A percentile compares a stretch with the other conserved stretches of the same genome.
phyloP scores from a whole-genome alignment of 2,329 filamentous ascomycete species.

The Aspergillus ibericus region DNA sequence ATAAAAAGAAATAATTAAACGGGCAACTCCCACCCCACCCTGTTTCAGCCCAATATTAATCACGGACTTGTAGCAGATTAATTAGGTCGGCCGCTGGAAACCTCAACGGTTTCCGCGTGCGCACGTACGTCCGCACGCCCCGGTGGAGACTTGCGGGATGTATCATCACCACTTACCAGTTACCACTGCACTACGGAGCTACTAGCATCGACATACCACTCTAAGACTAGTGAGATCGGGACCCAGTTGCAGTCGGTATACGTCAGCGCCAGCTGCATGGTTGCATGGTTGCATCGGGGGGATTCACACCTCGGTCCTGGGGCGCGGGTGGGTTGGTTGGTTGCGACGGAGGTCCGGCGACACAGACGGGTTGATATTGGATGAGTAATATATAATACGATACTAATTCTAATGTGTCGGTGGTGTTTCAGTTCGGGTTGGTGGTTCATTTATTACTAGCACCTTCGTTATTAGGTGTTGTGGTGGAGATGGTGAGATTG shows the following conservation, averaged over 20 bases:
- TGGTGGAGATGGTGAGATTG: background rate
- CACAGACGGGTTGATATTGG: no score
- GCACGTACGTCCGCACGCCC: background rate
- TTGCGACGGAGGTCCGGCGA: no score
- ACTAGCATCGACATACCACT: background rate
- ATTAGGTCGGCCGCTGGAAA: background rate
- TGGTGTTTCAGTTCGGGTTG: background rate
- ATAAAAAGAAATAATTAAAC: background rate
- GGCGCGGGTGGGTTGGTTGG: no score
- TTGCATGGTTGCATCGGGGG: background rate
- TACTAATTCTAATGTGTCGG: background rate
- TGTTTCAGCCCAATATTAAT: conserved; percentile 1
- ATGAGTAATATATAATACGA: background rate
- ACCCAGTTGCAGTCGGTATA: background rate
- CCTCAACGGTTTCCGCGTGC: background rate
- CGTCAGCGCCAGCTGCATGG: background rate
- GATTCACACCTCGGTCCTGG: background rate
- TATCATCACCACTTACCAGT: no score
- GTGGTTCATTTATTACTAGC: background rate
- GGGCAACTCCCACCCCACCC: background rate
- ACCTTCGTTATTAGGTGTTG: background rate
- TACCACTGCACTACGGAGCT: no score
- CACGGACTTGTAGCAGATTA: background rate
- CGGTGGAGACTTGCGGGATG: background rate
- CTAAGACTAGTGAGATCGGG: background rate